These are phyloP conservation scores for Trametes hirsuta DNA, from an alignment of 1,284 basidiomycete species.

Conservation along the genomic window DNA sequence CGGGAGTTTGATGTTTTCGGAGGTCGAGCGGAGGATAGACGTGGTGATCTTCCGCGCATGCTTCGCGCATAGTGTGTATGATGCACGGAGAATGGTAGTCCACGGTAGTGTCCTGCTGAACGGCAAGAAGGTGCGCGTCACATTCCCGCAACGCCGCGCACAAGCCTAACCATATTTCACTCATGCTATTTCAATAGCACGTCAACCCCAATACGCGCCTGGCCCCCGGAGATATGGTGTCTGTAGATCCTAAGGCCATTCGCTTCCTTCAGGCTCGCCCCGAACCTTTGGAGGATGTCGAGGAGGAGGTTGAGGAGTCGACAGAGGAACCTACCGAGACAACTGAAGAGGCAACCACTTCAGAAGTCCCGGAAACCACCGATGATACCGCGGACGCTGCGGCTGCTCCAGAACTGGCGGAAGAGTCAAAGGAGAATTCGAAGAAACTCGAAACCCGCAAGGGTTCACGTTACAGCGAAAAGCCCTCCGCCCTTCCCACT, in stretches of 20 bases:
- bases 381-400: slow-evolving; percentile 1
- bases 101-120: slow-evolving; percentile 91
- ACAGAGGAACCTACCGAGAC: background rate
- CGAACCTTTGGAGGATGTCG: slow-evolving; percentile 25
- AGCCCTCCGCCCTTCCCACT: background rate
- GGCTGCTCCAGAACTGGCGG: background rate
- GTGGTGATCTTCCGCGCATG: slow-evolving; percentile 92
- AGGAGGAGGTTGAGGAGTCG: slow-evolving; percentile 1
- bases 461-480: slow-evolving; percentile 6
- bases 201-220: slow-evolving; percentile 88
- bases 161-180: background rate
- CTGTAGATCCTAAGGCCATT: slow-evolving; percentile 84
- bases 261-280: slow-evolving; percentile 63
- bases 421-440: background rate
- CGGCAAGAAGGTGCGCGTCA: slow-evolving; percentile 75
- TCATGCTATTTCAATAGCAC: slow-evolving; percentile 51
- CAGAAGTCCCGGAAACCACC: slow-evolving; percentile 1
- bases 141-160: background rate
- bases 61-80: slow-evolving; percentile 89
- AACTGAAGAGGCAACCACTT: slow-evolving; percentile 6
- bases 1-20: slow-evolving; percentile 88
- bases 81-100: slow-evolving; percentile 84
- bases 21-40: slow-evolving; percentile 95
- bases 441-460: background rate
- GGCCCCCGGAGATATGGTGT: slow-evolving; percentile 93